Conservation (phyloP, 2,329 filamentous ascomycete genomes). For the Scytalidium lignicola region DNA sequence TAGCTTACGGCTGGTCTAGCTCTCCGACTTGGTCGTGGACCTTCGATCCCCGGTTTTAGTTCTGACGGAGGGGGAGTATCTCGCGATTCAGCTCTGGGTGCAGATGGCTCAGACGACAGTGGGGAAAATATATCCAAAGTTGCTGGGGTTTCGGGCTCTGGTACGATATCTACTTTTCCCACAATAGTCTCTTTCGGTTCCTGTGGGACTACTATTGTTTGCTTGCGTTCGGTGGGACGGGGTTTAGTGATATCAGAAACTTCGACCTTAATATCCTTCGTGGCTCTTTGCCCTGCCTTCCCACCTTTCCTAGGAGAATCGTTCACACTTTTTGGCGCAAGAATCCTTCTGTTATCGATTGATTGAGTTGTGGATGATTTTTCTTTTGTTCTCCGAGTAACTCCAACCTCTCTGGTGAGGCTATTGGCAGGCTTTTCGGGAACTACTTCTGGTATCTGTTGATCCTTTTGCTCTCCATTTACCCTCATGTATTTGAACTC, state of each 20-base stretch:
- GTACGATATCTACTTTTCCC: constrained; percentile 27
- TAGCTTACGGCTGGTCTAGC: constrained; percentile 69
- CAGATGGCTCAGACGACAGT: constrained; percentile 43
- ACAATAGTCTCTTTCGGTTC: not conserved
- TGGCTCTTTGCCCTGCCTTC: constrained; percentile 20
- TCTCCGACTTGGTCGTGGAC: constrained; percentile 60
- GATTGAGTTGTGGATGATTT: constrained; percentile 9
- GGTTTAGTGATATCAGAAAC: constrained; percentile 31
- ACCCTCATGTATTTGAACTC: constrained; percentile 20
- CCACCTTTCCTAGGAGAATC: constrained; percentile 51
- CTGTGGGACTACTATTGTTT: not conserved
- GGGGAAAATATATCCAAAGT: constrained; percentile 41
- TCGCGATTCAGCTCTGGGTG: constrained; percentile 24
- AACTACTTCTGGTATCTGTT: constrained; percentile 7
- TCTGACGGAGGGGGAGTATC: constrained; percentile 58
- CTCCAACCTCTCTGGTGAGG: constrained; percentile 17
- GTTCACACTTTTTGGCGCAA: constrained; percentile 48
- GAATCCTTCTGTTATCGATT: constrained; percentile 19
- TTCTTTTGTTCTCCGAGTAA: constrained; percentile 17
- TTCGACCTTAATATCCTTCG: constrained; percentile 33
- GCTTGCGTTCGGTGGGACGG: constrained; percentile 1
- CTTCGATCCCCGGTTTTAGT: constrained; percentile 50
- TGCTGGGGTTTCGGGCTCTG: constrained; percentile 30
- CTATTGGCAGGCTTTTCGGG: constrained; percentile 13
- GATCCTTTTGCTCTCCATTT: constrained; percentile 23